Conservation (phyloP, 225 moss, liverwort and hornwort species). For the Pseudisothecium myosuroides region DNA sequence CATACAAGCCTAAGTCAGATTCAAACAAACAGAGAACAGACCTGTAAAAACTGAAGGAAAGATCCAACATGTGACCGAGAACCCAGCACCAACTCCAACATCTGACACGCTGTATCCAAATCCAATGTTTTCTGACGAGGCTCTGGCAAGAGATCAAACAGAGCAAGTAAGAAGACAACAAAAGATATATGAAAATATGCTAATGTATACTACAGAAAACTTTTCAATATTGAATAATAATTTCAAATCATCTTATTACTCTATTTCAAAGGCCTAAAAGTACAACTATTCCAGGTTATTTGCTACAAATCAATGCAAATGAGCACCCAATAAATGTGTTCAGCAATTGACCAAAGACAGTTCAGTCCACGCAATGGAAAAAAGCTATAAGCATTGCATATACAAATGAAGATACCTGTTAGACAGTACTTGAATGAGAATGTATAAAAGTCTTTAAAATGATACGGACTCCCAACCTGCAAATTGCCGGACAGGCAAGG, state of each 20-base stretch:
- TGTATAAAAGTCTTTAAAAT: conserved; percentile 82
- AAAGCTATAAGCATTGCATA: neutral
- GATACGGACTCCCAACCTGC: conserved; percentile 57
- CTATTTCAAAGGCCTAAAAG: neutral
- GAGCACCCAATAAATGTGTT: neutral
- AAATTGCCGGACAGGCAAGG: neutral
- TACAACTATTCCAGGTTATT: neutral
- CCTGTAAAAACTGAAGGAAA: conserved; percentile 78
- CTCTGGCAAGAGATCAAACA: conserved; percentile 33
- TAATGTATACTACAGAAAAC: neutral
- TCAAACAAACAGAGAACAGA: neutral
- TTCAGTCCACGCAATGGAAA: neutral
- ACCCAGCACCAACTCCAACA: conserved; percentile 87
- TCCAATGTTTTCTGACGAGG: conserved; percentile 96
- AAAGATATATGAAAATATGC: neutral
- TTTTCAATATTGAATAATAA: neutral
- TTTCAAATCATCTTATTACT: neutral
- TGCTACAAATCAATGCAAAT: neutral
- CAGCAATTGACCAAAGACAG: neutral
- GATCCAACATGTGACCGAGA: conserved; percentile 54
- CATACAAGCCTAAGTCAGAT: neutral
- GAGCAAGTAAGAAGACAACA: neutral
- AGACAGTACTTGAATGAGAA: conserved; percentile 95
- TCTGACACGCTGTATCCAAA: conserved; percentile 83
- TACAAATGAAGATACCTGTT: conserved; percentile 44